Evolutionary conservation across 129 eudicot genomes (phyloP), one percentile per base, ranked within the genome.

Genomic region (Scalesia atractyloides): DNA sequence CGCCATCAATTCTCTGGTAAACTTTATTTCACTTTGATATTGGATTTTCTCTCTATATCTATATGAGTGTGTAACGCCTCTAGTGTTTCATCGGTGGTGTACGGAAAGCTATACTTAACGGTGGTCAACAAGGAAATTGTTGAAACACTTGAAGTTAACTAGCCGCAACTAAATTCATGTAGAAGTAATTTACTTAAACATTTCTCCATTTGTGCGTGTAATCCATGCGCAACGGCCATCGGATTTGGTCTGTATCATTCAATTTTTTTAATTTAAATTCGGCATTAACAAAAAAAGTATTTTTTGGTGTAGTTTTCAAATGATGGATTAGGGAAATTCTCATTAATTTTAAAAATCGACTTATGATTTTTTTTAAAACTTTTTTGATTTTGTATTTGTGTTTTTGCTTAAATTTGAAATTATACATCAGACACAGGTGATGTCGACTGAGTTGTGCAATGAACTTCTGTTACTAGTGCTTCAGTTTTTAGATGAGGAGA

Each of bases 401-500:
- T 30, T 30, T 30, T 30, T 30, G 34, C 34, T 30, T 30, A 30
- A 30, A 30, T 30, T 30, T 30, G 34, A 30, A 30, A 30, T 30
- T n/a, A 50, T 75, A 4, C 50, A 49, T 74, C 17, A 34, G 67
- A 30, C 14, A 11, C 19, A 22, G 39, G 39, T 24, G 64, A 58
- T 58, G 64, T 7, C 44, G 79, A 6, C 76, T 7, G 81, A 56
- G 22, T 22, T 77, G 81, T 30, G 47, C 5, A 77, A 59, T 68
- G 93, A 87, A 69, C 87, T 85, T 16, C 77, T 85, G 5, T 78
- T 77, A 50, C 61, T 88, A 47, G 68, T 88, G 26, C 88, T 84
- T 48, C 92, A 89, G 73, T 82, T 84, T 73, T 72, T 86, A 12
- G 67, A 84, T 20, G 92, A 89, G 47, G 89, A 89, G 74, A 84